Evolutionary conservation across 2,329 filamentous ascomycete species (phyloP).

Genomic region (Aspergillus eucalypticola): DNA sequence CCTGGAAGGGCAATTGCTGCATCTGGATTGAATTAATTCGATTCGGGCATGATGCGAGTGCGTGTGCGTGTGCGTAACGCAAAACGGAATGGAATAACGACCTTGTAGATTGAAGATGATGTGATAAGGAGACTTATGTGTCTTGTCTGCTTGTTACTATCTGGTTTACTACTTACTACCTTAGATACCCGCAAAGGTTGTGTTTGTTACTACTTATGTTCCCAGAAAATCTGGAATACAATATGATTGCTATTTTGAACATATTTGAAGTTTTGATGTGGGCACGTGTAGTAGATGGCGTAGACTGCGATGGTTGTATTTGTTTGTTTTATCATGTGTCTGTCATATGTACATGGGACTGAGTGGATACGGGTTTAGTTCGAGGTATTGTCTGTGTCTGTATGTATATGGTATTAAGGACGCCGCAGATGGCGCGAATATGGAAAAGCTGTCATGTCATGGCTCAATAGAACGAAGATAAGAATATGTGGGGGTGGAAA

Average conservation of each 20-base stretch:
- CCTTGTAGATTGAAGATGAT: constrained; percentile 24
- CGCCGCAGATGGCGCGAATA: neutral
- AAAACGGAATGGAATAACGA: too few species aligned
- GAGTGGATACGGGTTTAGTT: too few species aligned
- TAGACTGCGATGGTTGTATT: neutral
- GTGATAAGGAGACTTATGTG: neutral
- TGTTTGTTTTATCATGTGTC: neutral
- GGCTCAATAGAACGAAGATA: neutral
- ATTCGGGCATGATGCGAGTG: neutral
- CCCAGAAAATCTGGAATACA: neutral
- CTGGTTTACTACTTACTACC: constrained; percentile 8
- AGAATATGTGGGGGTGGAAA: neutral
- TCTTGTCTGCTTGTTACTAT: neutral
- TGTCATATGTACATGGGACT: neutral
- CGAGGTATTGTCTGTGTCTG: too few species aligned
- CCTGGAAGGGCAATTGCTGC: constrained; percentile 68
- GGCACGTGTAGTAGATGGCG: neutral
- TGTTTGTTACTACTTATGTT: constrained; percentile 6
- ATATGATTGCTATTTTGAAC: neutral
- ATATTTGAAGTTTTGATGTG: too few species aligned
- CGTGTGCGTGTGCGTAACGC: too few species aligned
- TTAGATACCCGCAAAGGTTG: constrained; percentile 22
- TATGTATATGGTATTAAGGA: neutral
- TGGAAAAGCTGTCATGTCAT: neutral
- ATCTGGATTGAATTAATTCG: constrained; percentile 46